Conservation (phyloP, 352 stramenopile genomes). For the Thalassiosira ordinaria region DNA sequence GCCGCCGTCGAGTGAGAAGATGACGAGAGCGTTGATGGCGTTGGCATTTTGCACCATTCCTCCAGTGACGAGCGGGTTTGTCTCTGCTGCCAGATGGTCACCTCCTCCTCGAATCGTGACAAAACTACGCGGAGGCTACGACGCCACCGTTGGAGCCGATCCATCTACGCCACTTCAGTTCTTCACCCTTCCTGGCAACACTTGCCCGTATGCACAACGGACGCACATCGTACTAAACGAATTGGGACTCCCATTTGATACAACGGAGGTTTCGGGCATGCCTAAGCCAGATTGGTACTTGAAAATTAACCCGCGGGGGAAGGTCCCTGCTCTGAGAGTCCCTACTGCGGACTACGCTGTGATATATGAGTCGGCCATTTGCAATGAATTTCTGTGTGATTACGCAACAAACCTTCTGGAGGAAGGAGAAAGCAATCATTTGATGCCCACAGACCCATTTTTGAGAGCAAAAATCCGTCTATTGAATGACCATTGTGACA, state of each 20-base stretch:
- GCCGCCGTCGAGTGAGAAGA: too few species aligned
- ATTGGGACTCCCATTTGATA: constrained; percentile 60
- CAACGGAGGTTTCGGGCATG: constrained; percentile 44
- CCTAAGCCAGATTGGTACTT: constrained; percentile 62
- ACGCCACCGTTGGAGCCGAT: constrained; percentile 45
- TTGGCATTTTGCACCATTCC: too few species aligned
- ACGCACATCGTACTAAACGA: constrained; percentile 58
- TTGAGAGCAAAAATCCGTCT: constrained; percentile 54
- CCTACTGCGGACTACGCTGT: constrained; percentile 46
- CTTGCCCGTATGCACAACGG: constrained; percentile 59
- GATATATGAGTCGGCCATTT: constrained; percentile 63
- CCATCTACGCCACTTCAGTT: constrained; percentile 56
- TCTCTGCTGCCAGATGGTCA: too few species aligned
- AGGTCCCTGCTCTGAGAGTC: constrained; percentile 55
- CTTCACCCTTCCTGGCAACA: constrained; percentile 51
- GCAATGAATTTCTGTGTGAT: constrained; percentile 67
- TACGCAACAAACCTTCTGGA: constrained; percentile 34
- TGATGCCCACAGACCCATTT: constrained; percentile 43
- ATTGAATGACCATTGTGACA: constrained; percentile 66
- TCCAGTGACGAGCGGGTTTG: too few species aligned
- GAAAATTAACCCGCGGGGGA: constrained; percentile 62
- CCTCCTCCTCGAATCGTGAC: not conserved
- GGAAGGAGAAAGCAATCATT: constrained; percentile 12
- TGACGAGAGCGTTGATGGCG: too few species aligned
- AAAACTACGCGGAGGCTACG: constrained; percentile 41